A percentile compares a stretch with the other conserved stretches of the same genome.
Conservation (phyloP, 257 asterid genomes). For the Solanum paucissectum region DNA sequence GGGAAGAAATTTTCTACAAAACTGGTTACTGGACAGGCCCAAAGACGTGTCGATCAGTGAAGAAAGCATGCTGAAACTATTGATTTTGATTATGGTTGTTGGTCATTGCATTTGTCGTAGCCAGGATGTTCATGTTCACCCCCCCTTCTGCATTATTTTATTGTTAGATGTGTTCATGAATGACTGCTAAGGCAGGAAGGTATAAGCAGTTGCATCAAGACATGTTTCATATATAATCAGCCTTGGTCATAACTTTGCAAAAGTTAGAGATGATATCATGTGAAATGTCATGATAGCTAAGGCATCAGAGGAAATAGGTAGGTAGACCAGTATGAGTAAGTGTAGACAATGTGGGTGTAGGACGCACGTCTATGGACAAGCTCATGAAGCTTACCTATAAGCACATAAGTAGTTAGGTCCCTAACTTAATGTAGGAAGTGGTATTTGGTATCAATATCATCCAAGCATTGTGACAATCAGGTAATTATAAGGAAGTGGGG, state of each 20-base stretch:
- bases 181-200: not conserved
- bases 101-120: not conserved
- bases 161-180: not conserved
- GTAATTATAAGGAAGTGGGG: not conserved
- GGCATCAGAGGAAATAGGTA: not conserved
- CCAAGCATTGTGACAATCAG: not conserved
- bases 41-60: not conserved
- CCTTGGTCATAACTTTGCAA: not conserved
- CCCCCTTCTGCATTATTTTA: not conserved
- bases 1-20: not conserved
- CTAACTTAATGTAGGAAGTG: not conserved
- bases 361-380: not conserved
- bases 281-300: not conserved
- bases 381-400: not conserved
- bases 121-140: not conserved
- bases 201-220: not conserved
- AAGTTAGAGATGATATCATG: not conserved
- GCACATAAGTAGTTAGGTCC: not conserved
- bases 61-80: not conserved
- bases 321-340: not conserved
- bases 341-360: not conserved
- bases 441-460: not conserved
- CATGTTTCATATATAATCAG: not conserved
- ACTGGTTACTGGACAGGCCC: not conserved
- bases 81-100: not conserved